Conservation (phyloP, 306 rosid genomes). For the Cicer yamashitae region DNA sequence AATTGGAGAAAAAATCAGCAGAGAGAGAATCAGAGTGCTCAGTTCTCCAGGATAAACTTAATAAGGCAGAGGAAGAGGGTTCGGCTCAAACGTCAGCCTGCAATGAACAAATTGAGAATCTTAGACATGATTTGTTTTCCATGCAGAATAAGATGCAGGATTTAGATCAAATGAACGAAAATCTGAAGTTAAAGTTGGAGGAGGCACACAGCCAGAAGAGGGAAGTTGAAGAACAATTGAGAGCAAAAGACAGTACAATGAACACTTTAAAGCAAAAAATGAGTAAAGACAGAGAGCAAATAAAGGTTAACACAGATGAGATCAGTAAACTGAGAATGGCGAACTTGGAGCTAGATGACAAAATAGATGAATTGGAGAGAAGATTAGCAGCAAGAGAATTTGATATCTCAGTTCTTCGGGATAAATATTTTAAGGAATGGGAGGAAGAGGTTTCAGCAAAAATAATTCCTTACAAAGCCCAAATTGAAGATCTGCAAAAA, state of each 20-base stretch:
- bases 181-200: constrained; percentile 55
- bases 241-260: neutral
- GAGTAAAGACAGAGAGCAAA: constrained; percentile 57
- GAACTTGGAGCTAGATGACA: constrained; percentile 42
- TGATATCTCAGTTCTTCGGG: constrained; percentile 44
- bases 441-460: constrained; percentile 58
- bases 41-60: constrained; percentile 45
- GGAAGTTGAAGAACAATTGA: constrained; percentile 49
- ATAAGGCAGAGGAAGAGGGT: constrained; percentile 40
- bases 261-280: constrained; percentile 21
- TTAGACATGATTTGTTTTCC: constrained; percentile 55
- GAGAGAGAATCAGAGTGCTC: constrained; percentile 47
- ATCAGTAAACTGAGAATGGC: constrained; percentile 50
- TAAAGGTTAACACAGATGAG: constrained; percentile 47
- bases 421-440: neutral
- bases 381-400: constrained; percentile 43
- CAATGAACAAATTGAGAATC: constrained; percentile 54
- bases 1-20: constrained; percentile 49
- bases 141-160: constrained; percentile 60
- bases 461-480: constrained; percentile 53
- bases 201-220: constrained; percentile 49
- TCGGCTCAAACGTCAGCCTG: constrained; percentile 40
- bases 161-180: constrained; percentile 49
- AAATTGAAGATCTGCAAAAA: constrained; percentile 59
- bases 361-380: constrained; percentile 43